Percentiles rank a stretch among this genome's conserved stretches.
phyloP scores from a whole-genome alignment of 2,329 filamentous ascomycete genomes.

The Ophiocordyceps australis region DNA sequence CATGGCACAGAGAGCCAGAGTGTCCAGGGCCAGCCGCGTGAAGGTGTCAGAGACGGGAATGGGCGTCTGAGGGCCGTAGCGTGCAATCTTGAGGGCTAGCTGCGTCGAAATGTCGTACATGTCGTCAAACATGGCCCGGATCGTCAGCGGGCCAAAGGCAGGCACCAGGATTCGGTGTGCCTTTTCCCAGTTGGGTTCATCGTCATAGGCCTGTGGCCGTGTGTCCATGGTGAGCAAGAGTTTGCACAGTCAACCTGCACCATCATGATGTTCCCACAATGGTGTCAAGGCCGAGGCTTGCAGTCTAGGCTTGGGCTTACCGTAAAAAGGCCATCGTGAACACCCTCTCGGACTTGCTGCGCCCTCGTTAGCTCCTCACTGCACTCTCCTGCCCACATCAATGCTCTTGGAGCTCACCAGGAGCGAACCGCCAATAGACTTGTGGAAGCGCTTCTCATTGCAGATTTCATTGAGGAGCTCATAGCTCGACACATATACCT shows the following conservation, averaged over 20 bases:
- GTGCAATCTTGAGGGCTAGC: conserved; percentile 49
- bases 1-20: conserved; percentile 54
- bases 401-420: no score
- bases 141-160: conserved; percentile 50
- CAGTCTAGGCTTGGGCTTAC: no score
- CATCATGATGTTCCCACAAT: no score
- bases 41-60: conserved; percentile 50
- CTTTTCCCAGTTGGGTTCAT: conserved; percentile 45
- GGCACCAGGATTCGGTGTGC: conserved; percentile 49
- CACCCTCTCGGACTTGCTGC: conserved; percentile 36
- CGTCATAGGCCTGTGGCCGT: conserved; percentile 19
- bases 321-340: conserved; percentile 51
- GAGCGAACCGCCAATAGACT: no score
- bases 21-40: conserved; percentile 55
- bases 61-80: conserved; percentile 35
- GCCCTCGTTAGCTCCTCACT: not conserved
- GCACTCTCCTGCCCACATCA: not conserved
- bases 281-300: no score
- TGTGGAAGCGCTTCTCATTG: conserved; percentile 48
- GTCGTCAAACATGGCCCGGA: conserved; percentile 49
- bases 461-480: conserved; percentile 44
- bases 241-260: not conserved
- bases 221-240: conserved; percentile 5
- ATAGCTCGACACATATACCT: conserved; percentile 32
- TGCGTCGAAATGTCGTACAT: conserved; percentile 52